Base-by-base conservation (phyloP, 306 rosid genomes). In the Corylus heterophylla region DNA sequence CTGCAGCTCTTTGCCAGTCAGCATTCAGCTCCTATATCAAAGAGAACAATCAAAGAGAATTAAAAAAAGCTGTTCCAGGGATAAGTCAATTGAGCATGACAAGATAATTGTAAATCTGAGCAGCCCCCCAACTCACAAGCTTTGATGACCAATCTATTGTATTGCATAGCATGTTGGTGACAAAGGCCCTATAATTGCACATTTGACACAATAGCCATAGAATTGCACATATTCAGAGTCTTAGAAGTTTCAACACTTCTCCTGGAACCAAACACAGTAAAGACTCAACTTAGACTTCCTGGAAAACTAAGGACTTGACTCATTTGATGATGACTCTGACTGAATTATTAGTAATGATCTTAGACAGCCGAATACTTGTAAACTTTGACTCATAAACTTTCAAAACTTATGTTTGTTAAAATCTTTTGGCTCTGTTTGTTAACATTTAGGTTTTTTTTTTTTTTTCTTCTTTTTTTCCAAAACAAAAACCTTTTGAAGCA, bases 1-100 rank as follows among this genome's bases (percentile, higher is more conserved):
- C 79, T 70, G 98, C 98, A 81, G 97, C 95, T 78, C 95, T 88
- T 85, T 92, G 98, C 98, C 98, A 94, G 73, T 94, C 97, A 20
- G 90, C 83, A 85, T 87, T 89, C 77, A 92, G 86, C 62, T 92
- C 98, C 97, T 94, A 86, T 81, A 89, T 61, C 49, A 76, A 78
- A 74, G 54, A 70, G 47, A 72, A 80, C 45, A 77, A 74, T 73
- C 75, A 31, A 69, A 77, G 56, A 69, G 73, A 82, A 74, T 49
- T 72, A 10, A 11, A 56, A 56, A 69, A 58, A 55, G 25, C 44
- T 64, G 25, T 35, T 31, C 20, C 45, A 77, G 49, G 68, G 22
- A 77, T 14, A 77, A 42, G 56, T 16, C 64, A 73, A 56, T 42
- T 71, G 77, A 71, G 66, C 72, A 55, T 37, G 45, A 42, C 45